Conservation (phyloP, 768 basidiomycete species). For the Gymnopilus junonius region DNA sequence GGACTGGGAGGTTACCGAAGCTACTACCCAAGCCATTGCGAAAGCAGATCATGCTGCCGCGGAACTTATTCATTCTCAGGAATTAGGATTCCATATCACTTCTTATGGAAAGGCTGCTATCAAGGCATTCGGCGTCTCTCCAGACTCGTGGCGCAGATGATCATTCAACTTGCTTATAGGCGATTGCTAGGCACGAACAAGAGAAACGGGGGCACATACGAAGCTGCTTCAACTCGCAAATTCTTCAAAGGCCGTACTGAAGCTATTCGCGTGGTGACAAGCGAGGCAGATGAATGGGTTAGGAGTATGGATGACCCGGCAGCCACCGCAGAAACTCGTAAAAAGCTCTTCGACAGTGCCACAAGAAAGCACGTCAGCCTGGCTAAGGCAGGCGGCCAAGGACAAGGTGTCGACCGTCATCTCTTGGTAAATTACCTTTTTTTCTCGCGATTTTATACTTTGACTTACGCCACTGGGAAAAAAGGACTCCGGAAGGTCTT, state of each 20-base stretch:
- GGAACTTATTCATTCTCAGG: slow-evolving; percentile 66
- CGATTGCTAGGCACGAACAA: slow-evolving; percentile 61
- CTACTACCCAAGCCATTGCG: slow-evolving; percentile 53
- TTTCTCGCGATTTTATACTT: neutral
- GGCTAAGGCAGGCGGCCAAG: slow-evolving; percentile 70
- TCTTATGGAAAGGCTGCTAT: slow-evolving; percentile 85
- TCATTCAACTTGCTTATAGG: slow-evolving; percentile 87
- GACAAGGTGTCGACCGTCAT: slow-evolving; percentile 85
- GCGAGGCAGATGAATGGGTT: slow-evolving; percentile 80
- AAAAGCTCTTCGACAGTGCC: slow-evolving; percentile 60
- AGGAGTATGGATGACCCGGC: slow-evolving; percentile 65
- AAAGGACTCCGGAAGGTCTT: slow-evolving; percentile 75
- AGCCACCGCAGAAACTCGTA: slow-evolving; percentile 46
- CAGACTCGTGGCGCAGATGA: slow-evolving; percentile 94
- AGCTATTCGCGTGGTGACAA: slow-evolving; percentile 84
- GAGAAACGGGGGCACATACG: slow-evolving; percentile 84
- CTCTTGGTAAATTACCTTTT: slow-evolving; percentile 63
- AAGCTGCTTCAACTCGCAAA: slow-evolving; percentile 88
- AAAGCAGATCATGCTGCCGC: slow-evolving; percentile 58
- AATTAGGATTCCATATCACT: slow-evolving; percentile 65
- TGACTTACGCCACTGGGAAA: neutral
- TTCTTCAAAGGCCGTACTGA: slow-evolving; percentile 93
- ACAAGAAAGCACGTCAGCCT: slow-evolving; percentile 64
- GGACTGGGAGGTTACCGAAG: slow-evolving; percentile 63
- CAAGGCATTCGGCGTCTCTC: slow-evolving; percentile 87